Evolutionary conservation across 768 basidiomycete species (phyloP).

Genomic region (Russula compacta): DNA sequence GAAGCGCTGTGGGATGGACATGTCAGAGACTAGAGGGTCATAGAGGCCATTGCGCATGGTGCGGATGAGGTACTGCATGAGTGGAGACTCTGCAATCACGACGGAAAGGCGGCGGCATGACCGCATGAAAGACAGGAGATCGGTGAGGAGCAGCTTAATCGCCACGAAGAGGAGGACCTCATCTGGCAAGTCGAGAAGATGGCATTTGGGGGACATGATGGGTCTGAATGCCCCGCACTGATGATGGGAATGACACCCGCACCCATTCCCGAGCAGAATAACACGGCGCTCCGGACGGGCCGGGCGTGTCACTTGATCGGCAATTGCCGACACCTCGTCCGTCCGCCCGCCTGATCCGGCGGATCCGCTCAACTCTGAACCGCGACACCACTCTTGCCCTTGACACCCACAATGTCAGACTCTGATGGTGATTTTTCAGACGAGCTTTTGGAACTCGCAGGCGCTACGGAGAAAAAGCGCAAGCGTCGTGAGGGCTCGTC

Average conservation of each 20-base stretch:
- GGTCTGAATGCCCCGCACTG: background rate
- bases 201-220: background rate
- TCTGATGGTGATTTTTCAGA: conserved; percentile 48
- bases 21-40: conserved; percentile 1
- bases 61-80: conserved; percentile 13
- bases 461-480: conserved; percentile 57
- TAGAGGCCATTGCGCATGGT: conserved; percentile 7
- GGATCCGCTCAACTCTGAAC: too few species aligned
- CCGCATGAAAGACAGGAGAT: background rate
- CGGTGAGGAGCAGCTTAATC: background rate
- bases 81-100: background rate
- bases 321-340: background rate
- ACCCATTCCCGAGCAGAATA: too few species aligned
- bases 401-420: conserved; percentile 35
- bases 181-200: conserved; percentile 8
- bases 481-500: conserved; percentile 43
- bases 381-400: background rate
- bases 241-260: too few species aligned
- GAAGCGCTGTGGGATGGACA: conserved; percentile 2
- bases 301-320: background rate
- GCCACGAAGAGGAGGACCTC: conserved; percentile 2
- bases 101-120: conserved; percentile 1
- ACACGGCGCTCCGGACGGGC: background rate
- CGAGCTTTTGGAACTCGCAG: conserved; percentile 76
- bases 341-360: too few species aligned